Evolutionary conservation across 225 moss, liverwort and hornwort species (phyloP).

Genomic region (Bryoerythrophyllum caledonicum): DNA sequence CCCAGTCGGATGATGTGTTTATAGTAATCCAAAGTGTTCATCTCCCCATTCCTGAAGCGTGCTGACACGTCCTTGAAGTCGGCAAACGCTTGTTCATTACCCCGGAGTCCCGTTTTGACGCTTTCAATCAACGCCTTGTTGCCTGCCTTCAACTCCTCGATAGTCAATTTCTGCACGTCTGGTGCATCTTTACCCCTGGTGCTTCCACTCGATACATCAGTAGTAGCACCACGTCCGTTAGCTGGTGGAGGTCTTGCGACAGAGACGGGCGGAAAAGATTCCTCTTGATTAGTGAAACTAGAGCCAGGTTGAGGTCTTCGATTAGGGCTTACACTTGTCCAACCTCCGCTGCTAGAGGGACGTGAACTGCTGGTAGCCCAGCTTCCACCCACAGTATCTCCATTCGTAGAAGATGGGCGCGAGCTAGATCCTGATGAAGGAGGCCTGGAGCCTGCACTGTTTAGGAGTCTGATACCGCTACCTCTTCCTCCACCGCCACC

Average conservation of each 20-base stretch:
- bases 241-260: slow-evolving; percentile 45
- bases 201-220: slow-evolving; percentile 45
- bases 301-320: slow-evolving; percentile 33
- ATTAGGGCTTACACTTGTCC: slow-evolving; percentile 45
- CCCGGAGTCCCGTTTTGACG: slow-evolving; percentile 73
- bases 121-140: slow-evolving; percentile 81
- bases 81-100: slow-evolving; percentile 82
- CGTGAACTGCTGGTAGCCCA: slow-evolving; percentile 33
- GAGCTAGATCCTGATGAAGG: slow-evolving; percentile 36
- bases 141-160: slow-evolving; percentile 70
- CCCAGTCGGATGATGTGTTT: slow-evolving; percentile 74
- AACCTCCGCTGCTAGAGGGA: slow-evolving; percentile 25
- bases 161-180: slow-evolving; percentile 50
- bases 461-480: slow-evolving; percentile 66
- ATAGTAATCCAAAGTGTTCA: slow-evolving; percentile 76
- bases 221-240: slow-evolving; percentile 40
- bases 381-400: slow-evolving; percentile 31
- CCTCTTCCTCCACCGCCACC: slow-evolving; percentile 58
- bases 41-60: slow-evolving; percentile 77
- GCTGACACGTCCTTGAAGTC: slow-evolving; percentile 91
- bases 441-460: slow-evolving; percentile 55
- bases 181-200: slow-evolving; percentile 28
- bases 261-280: slow-evolving; percentile 44
- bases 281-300: slow-evolving; percentile 33
- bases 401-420: slow-evolving; percentile 41